These are phyloP conservation scores for Thelonectria rubi DNA, from an alignment of 2,329 filamentous ascomycete genomes.

Conservation along the genomic window DNA sequence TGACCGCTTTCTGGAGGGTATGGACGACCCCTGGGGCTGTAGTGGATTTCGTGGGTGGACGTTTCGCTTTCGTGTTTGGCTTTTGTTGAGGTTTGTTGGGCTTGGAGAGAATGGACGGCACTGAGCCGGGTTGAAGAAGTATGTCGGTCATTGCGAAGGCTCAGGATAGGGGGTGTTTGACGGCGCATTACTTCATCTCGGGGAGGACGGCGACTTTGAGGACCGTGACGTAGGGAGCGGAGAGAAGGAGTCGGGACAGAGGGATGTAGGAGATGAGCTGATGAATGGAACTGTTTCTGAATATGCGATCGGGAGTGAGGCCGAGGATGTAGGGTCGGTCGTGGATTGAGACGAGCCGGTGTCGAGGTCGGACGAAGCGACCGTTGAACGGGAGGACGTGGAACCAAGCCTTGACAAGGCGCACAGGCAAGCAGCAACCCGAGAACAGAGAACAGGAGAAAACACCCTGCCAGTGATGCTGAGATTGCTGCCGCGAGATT, in stretches of 20 bases:
- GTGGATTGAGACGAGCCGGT: background rate
- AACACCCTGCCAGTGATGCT: background rate
- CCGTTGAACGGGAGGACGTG: background rate
- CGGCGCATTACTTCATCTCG: conserved; percentile 20
- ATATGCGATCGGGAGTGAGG: background rate
- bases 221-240: no score
- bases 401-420: background rate
- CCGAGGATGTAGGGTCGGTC: background rate
- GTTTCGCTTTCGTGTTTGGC: conserved; percentile 39
- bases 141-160: conserved; percentile 41
- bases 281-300: background rate
- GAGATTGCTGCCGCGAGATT: background rate
- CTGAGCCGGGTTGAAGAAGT: conserved; percentile 38
- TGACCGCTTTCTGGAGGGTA: conserved; percentile 47
- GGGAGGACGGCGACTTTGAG: background rate
- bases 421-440: background rate
- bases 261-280: background rate
- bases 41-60: conserved; percentile 25
- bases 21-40: conserved; percentile 34
- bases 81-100: conserved; percentile 27
- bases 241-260: background rate
- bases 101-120: conserved; percentile 35
- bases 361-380: background rate
- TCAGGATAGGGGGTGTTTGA: conserved; percentile 23
- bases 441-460: background rate